Evolutionary conservation across 2,329 filamentous ascomycete genomes (phyloP).

Genomic region (Penicillium digitatum): DNA sequence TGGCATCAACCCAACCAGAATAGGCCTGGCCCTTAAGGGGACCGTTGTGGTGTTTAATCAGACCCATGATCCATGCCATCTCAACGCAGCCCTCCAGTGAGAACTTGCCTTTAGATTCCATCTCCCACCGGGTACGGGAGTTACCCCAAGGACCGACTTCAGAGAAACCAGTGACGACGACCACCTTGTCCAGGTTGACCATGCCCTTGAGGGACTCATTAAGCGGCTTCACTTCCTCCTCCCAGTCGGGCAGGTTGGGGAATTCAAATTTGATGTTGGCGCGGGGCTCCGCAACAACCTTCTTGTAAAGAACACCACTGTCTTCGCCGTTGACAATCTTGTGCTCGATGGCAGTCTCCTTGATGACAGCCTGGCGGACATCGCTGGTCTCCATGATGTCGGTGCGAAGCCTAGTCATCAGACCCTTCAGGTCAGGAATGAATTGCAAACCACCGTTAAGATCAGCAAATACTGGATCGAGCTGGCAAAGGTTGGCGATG

Average conservation of each 20-base stretch:
- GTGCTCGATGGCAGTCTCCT: slow-evolving; percentile 94
- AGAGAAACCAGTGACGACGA: slow-evolving; percentile 93
- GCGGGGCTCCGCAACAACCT: slow-evolving; percentile 85
- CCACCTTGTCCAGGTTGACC: slow-evolving; percentile 97
- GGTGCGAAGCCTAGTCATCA: slow-evolving; percentile 90
- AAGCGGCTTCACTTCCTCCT: slow-evolving; percentile 81
- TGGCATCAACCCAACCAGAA: slow-evolving; percentile 91
- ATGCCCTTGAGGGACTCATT: slow-evolving; percentile 89
- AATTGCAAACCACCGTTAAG: slow-evolving; percentile 97
- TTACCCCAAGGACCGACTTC: slow-evolving; percentile 89
- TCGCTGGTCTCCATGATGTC: slow-evolving; percentile 94
- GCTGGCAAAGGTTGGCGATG: slow-evolving; percentile 92
- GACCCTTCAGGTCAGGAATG: slow-evolving; percentile 88
- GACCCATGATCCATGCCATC: slow-evolving; percentile 99
- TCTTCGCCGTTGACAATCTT: slow-evolving; percentile 93
- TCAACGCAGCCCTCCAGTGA: slow-evolving; percentile 96
- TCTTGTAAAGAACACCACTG: slow-evolving; percentile 90
- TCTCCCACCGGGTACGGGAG: slow-evolving; percentile 96
- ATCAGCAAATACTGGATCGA: slow-evolving; percentile 93
- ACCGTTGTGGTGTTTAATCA: slow-evolving; percentile 98
- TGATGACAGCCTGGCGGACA: slow-evolving; percentile 85
- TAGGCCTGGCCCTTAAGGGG: slow-evolving; percentile 94
- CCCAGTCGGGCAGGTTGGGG: slow-evolving; percentile 85
- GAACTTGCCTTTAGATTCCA: slow-evolving; percentile 96
- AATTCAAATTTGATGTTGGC: slow-evolving; percentile 99